Evolutionary conservation across 2,329 filamentous ascomycete genomes (phyloP).

Genomic region (Gyromitra esculenta): DNA sequence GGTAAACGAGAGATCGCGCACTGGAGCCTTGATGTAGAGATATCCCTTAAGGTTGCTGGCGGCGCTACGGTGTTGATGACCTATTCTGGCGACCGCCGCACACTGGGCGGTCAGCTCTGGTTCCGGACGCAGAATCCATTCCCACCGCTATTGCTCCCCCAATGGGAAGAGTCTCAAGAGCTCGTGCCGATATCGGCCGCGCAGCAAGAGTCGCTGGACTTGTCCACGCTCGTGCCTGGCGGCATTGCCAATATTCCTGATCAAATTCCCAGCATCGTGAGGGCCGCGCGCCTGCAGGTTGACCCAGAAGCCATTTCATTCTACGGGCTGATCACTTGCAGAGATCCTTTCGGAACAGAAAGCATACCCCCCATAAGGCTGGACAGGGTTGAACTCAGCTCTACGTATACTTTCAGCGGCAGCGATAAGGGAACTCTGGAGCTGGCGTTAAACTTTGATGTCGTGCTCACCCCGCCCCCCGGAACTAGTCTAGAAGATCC

Average conservation of each 20-base stretch:
- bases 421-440: constrained; percentile 1
- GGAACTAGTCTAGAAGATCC: neutral
- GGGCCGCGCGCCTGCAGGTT: constrained; percentile 31
- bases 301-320: constrained; percentile 12
- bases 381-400: constrained; percentile 36
- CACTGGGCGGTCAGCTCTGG: constrained; percentile 33
- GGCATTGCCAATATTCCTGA: constrained; percentile 42
- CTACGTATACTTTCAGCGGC: constrained; percentile 38
- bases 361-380: constrained; percentile 30
- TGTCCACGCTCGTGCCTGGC: constrained; percentile 22
- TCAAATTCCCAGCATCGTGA: constrained; percentile 49
- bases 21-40: constrained; percentile 21
- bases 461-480: constrained; percentile 11
- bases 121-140: neutral
- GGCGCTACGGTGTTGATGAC: constrained; percentile 27
- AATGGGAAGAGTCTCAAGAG: constrained; percentile 17
- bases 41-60: constrained; percentile 11
- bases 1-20: constrained; percentile 14
- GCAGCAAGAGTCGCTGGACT: neutral
- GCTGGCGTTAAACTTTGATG: constrained; percentile 12
- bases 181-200: constrained; percentile 7
- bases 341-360: constrained; percentile 9
- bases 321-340: constrained; percentile 33
- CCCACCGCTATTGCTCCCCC: neutral
- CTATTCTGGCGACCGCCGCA: constrained; percentile 6